phyloP scores from a whole-genome alignment of 129 eudicot species.

The Chrysanthemum lavandulifolium region DNA sequence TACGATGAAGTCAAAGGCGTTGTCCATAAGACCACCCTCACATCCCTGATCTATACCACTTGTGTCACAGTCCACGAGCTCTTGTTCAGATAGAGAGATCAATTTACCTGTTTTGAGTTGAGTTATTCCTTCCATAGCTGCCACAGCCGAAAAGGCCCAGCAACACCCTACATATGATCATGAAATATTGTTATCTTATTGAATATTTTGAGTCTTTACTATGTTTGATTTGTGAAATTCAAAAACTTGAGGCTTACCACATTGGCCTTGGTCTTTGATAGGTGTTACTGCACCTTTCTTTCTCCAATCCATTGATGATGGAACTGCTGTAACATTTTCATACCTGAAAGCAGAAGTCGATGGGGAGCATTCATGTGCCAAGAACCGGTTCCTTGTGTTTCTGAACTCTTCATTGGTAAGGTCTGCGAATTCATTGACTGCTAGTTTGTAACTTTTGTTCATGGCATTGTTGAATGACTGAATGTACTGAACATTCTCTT shows the following conservation, averaged over 20 bases:
- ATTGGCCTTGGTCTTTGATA: slow-evolving; percentile 44
- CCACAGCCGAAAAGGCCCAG: slow-evolving; percentile 42
- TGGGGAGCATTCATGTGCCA: slow-evolving; percentile 31
- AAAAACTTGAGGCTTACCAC: slow-evolving; percentile 24
- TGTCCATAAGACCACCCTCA: slow-evolving; percentile 33
- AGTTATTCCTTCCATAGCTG: slow-evolving; percentile 40
- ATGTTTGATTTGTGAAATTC: not conserved
- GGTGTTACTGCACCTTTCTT: slow-evolving; percentile 39
- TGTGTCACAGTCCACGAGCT: slow-evolving; percentile 40
- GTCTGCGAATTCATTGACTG: slow-evolving; percentile 31
- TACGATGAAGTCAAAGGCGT: slow-evolving; percentile 29
- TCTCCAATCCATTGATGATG: slow-evolving; percentile 37
- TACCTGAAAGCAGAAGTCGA: slow-evolving; percentile 18
- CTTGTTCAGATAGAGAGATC: slow-evolving; percentile 35
- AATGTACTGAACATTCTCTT: slow-evolving; percentile 19
- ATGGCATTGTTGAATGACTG: slow-evolving; percentile 24
- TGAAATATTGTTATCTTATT: not conserved
- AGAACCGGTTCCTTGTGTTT: slow-evolving; percentile 27
- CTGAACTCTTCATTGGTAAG: slow-evolving; percentile 33
- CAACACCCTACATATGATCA: slow-evolving; percentile 24
- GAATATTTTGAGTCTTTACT: not conserved
- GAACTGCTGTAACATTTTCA: slow-evolving; percentile 22
- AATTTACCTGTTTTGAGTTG: slow-evolving; percentile 36
- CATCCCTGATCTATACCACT: slow-evolving; percentile 32
- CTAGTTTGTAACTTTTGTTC: slow-evolving; percentile 27